Conservation (phyloP, 164 flowering plant species). For the Magnolia changhungtana region DNA sequence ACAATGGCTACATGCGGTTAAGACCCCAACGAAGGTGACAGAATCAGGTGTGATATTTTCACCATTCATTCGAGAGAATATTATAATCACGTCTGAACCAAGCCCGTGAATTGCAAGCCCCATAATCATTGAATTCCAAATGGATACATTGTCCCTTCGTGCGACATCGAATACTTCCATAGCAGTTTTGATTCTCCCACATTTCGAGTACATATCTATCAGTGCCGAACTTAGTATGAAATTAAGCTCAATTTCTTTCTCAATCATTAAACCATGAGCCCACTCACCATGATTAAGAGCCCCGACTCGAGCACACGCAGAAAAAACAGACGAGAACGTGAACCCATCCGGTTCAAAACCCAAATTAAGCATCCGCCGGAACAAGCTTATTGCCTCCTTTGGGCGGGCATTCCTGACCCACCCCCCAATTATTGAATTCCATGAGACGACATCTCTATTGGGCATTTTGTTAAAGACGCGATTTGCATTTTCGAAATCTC, state of each 20-base stretch:
- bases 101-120: constrained; percentile 82
- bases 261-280: constrained; percentile 48
- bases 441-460: constrained; percentile 40
- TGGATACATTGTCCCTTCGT: constrained; percentile 38
- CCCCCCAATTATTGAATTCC: constrained; percentile 63
- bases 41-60: constrained; percentile 21
- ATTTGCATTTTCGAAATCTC: constrained; percentile 45
- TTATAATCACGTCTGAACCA: constrained; percentile 47
- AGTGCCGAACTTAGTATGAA: constrained; percentile 51
- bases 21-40: constrained; percentile 28
- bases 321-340: constrained; percentile 58
- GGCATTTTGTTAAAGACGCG: constrained; percentile 43
- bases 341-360: constrained; percentile 53
- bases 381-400: constrained; percentile 40
- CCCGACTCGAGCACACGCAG: constrained; percentile 63
- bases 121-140: constrained; percentile 78
- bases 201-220: constrained; percentile 76
- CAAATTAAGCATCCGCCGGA: constrained; percentile 37
- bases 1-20: constrained; percentile 68
- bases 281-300: constrained; percentile 46
- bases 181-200: constrained; percentile 59
- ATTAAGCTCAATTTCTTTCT: constrained; percentile 40
- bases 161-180: constrained; percentile 39
- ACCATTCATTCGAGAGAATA: constrained; percentile 32
- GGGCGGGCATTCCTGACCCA: constrained; percentile 39